phyloP scores from a whole-genome alignment of 495 filamentous ascomycete species.

The Penicillium goetzii region DNA sequence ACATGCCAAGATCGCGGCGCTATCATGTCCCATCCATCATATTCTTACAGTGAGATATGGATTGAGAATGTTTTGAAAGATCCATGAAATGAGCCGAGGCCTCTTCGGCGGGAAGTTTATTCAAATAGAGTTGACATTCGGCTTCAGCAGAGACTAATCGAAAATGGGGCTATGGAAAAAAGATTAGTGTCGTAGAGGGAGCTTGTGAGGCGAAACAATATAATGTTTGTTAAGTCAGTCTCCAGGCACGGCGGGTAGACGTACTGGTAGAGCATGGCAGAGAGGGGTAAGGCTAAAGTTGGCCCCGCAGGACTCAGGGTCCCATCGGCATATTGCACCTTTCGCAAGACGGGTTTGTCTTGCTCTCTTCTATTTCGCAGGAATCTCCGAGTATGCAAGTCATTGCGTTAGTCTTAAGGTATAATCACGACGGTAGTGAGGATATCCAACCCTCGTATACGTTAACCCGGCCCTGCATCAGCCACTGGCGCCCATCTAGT shows the following conservation, averaged over 20 bases:
- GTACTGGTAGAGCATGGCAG: background rate
- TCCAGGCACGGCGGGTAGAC: background rate
- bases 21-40: background rate
- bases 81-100: background rate
- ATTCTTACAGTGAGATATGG: background rate
- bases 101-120: background rate
- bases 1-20: slow-evolving; percentile 1
- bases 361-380: background rate
- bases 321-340: background rate
- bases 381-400: background rate
- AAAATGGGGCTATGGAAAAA: background rate
- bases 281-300: background rate
- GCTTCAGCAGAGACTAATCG: background rate
- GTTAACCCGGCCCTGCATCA: background rate
- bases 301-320: background rate
- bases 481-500: background rate
- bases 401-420: background rate
- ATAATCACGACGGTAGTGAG: background rate
- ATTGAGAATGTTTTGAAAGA: background rate
- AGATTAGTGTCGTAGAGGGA: background rate
- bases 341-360: background rate
- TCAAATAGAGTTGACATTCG: background rate
- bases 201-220: background rate
- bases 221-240: background rate
- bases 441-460: background rate